Evolutionary conservation across 129 eudicot species (phyloP), one percentile per base, ranked within the genome.

Genomic region (Erigeron canadensis): DNA sequence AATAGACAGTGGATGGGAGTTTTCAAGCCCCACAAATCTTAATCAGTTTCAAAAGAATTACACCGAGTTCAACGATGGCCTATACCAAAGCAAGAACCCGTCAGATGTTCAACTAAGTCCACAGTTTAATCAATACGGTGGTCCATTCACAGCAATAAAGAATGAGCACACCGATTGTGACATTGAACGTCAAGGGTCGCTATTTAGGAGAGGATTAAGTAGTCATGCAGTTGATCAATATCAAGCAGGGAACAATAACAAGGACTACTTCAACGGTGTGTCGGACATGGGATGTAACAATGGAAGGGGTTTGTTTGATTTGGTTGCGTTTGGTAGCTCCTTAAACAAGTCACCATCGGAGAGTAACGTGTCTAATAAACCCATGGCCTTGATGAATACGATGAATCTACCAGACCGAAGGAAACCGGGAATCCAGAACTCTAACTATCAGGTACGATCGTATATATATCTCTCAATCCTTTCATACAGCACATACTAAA

Each of bases 1-100:
- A 65, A 74, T 81, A 61, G 85, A 84, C 70, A 78, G 60, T 15
- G 77, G 83, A 12, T 84, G 85, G 88, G 88, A 84, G 70, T 81
- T 77, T 60, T 75, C 76, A 18, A 65, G 70, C 72, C 62, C 85
- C 17, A 37, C 82, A 72, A 65, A 79, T 54, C 71, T 72, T 41
- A 59, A 78, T 37, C 83, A 81, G 47, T 80, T 80, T 60, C 82
- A 77, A 22, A 84, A 84, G 72, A 76, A 37, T 58, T 80, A 77
- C 23, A 80, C 69, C 10, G 80, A 77, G 21, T 63, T 73, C 63
- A 80, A 54, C 66, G 78, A 84, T 9, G 58, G 56, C 47, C 16
- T 73, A 47, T 80, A 76, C 69, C 83, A 84, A 73, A 66, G 42
- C 37, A 84, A 81, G 76, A 71, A 44, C 23, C 75, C 85, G 38